These are phyloP conservation scores for Erythrophleum ivorense DNA, from an alignment of 331 rosid genomes.

Conservation along the genomic window DNA sequence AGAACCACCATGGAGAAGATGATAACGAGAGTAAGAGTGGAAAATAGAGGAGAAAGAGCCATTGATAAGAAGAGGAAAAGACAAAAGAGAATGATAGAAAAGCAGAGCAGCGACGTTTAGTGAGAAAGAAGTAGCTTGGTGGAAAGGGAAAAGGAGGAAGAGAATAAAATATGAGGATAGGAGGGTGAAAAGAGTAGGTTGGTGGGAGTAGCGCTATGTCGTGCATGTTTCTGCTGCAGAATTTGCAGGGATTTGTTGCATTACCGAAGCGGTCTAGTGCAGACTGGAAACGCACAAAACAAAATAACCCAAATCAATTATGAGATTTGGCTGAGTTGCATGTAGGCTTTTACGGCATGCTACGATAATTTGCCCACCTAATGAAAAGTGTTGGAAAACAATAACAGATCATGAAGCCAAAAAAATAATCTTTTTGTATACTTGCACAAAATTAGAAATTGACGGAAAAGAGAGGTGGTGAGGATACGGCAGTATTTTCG, in stretches of 20 bases:
- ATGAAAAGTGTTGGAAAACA: neutral
- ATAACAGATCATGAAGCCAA: neutral
- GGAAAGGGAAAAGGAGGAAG: neutral
- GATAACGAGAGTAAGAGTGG: neutral
- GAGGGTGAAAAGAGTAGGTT: neutral
- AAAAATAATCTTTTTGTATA: no score
- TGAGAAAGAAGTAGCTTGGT: neutral
- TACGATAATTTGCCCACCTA: neutral
- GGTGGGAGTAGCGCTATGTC: no score
- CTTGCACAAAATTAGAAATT: neutral
- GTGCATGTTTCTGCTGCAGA: no score
- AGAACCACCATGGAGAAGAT: constrained; percentile 33
- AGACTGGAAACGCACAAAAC: no score
- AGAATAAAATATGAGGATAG: neutral
- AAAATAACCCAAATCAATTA: neutral
- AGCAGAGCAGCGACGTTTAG: neutral
- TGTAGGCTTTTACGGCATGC: neutral
- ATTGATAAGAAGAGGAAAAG: constrained; percentile 11
- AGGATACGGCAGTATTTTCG: no score
- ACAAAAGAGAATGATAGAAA: neutral
- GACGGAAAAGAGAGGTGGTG: neutral
- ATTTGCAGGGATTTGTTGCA: no score
- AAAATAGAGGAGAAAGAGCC: constrained; percentile 39
- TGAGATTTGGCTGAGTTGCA: neutral
- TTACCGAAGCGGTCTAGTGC: neutral